phyloP scores from a whole-genome alignment of 2,329 filamentous ascomycete genomes.

The Pseudofabraea citricarpa region DNA sequence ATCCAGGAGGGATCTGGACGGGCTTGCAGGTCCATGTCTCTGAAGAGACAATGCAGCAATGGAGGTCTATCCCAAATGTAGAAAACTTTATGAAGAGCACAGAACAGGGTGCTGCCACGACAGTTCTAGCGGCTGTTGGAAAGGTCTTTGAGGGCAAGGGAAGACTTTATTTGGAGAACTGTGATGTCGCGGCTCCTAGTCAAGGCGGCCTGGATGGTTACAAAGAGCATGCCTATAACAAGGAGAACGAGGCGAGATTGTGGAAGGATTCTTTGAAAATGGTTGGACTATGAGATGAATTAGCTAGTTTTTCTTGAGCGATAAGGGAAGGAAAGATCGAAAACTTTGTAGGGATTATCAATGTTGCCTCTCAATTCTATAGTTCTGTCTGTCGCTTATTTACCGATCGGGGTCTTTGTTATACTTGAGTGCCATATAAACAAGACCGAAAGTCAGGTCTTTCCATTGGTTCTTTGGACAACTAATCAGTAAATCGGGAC shows the following conservation, averaged over 20 bases:
- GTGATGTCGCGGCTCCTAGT: conserved; percentile 18
- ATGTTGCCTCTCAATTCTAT: no score
- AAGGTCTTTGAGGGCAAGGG: conserved; percentile 34
- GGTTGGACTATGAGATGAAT: conserved; percentile 20
- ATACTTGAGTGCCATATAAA: no score
- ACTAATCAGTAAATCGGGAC: no score
- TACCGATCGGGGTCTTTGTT: no score
- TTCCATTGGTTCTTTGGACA: no score
- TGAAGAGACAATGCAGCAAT: conserved; percentile 2
- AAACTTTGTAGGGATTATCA: no score
- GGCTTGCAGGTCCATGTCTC: conserved; percentile 27
- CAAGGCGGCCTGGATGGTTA: conserved; percentile 14
- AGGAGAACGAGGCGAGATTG: conserved; percentile 32
- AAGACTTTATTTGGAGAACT: conserved; percentile 40
- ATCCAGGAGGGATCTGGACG: conserved; percentile 35
- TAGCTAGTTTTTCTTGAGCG: no score
- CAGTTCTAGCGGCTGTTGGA: conserved; percentile 32
- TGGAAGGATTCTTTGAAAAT: conserved; percentile 34
- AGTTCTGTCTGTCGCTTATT: no score
- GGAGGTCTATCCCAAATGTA: conserved; percentile 3
- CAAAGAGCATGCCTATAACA: conserved; percentile 30
- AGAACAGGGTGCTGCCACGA: conserved; percentile 34
- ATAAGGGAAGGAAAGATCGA: no score
- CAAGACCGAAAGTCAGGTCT: no score
- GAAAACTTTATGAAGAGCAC: conserved; percentile 22